These are phyloP conservation scores for Ceratobasidium sp. DNA, from an alignment of 1,284 basidiomycete species.

Conservation along the genomic window DNA sequence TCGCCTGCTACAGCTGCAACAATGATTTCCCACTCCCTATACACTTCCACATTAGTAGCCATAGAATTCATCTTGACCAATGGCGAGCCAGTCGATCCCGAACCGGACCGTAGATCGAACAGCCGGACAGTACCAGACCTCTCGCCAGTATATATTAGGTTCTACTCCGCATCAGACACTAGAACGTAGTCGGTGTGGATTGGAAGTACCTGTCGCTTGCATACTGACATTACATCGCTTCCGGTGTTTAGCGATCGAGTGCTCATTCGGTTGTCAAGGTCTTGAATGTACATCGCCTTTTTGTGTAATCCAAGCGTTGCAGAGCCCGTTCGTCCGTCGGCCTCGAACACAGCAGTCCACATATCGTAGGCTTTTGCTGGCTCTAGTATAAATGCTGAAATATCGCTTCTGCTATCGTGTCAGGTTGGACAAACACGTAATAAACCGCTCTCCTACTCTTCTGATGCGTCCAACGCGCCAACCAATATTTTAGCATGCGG, in stretches of 20 bases:
- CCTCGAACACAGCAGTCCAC: conserved; percentile 33
- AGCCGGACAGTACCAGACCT: conserved; percentile 30
- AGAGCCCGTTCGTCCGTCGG: conserved; percentile 29
- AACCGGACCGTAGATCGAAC: conserved; percentile 22
- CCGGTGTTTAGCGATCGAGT: conserved; percentile 27
- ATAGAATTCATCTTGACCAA: conserved; percentile 29
- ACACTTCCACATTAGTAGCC: conserved; percentile 31
- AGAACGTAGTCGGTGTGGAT: neutral
- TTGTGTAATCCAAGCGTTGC: conserved; percentile 26
- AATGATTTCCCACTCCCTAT: conserved; percentile 30
- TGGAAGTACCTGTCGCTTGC: conserved; percentile 18
- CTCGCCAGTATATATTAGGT: conserved; percentile 27
- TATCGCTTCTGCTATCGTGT: conserved; percentile 8
- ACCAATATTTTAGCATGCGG: conserved; percentile 35
- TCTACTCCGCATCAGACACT: neutral
- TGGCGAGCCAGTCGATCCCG: conserved; percentile 31
- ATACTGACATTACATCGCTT: conserved; percentile 33
- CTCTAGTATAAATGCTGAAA: conserved; percentile 35
- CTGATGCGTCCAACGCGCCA: conserved; percentile 17
- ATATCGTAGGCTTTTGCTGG: conserved; percentile 33
- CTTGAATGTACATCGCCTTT: conserved; percentile 34
- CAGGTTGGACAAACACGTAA: neutral
- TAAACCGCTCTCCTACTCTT: conserved; percentile 26
- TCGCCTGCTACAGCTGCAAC: conserved; percentile 24
- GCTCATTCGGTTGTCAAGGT: conserved; percentile 32